Evolutionary conservation across 768 basidiomycete species (phyloP).

Genomic region (Candolleomyces aberdarensis): DNA sequence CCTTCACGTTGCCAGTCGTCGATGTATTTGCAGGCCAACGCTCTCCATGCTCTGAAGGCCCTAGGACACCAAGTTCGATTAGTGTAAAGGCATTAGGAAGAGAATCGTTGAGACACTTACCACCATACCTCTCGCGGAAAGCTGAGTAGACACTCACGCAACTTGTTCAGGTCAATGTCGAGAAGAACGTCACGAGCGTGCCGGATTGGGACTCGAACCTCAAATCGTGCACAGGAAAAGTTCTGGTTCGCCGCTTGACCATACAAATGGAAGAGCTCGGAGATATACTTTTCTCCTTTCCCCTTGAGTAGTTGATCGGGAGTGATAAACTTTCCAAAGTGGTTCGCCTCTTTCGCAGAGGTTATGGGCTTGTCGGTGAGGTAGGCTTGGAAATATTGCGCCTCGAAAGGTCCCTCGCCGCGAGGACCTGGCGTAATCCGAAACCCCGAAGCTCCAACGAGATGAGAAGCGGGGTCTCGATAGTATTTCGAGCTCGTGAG

Average conservation of each 20-base stretch:
- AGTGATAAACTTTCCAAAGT: constrained; percentile 9
- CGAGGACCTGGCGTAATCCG: constrained; percentile 8
- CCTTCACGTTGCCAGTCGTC: constrained; percentile 7
- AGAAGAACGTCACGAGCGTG: background rate
- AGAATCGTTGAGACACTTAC: too few relatives aligned
- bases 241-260: background rate
- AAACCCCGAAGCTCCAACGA: constrained; percentile 13
- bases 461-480: constrained; percentile 13
- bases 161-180: background rate
- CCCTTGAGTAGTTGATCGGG: background rate
- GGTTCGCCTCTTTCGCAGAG: constrained; percentile 5
- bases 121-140: constrained; percentile 1
- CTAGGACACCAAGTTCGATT: background rate
- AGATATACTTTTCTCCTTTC: background rate
- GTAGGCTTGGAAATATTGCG: constrained; percentile 13
- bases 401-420: constrained; percentile 6
- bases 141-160: background rate
- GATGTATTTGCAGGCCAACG: background rate
- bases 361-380: constrained; percentile 15
- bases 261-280: background rate
- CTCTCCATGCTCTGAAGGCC: background rate
- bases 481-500: constrained; percentile 10
- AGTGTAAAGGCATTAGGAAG: too few relatives aligned
- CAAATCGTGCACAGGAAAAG: constrained; percentile 1
- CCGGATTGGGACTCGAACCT: constrained; percentile 2